Percentiles rank a stretch among this genome's conserved stretches.
phyloP scores from a whole-genome alignment of 2,329 filamentous ascomycete genomes.

The Hortaea sp. region DNA sequence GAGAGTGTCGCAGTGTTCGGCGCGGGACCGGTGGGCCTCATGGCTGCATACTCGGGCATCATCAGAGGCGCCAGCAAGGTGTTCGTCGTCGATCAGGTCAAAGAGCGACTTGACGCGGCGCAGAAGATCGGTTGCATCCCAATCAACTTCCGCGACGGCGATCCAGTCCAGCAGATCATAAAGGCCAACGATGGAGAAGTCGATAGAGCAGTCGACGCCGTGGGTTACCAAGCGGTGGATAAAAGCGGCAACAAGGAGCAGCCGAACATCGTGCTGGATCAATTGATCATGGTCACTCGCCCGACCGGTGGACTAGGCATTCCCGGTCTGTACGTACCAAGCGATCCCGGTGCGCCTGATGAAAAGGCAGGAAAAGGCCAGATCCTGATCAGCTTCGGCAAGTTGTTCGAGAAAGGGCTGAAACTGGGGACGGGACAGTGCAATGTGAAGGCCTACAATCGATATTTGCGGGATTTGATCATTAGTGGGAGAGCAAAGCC shows the following conservation, averaged over 20 bases:
- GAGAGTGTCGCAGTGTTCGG: slow-evolving; percentile 57
- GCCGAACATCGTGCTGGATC: slow-evolving; percentile 54
- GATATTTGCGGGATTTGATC: slow-evolving; percentile 56
- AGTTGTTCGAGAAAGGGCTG: slow-evolving; percentile 59
- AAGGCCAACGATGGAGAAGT: slow-evolving; percentile 50
- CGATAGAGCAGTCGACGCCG: slow-evolving; percentile 54
- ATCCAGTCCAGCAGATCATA: slow-evolving; percentile 53
- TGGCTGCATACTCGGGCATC: slow-evolving; percentile 55
- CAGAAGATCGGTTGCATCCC: slow-evolving; percentile 53
- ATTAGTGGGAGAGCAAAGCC: slow-evolving; percentile 55
- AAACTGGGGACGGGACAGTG: slow-evolving; percentile 53
- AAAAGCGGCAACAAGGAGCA: slow-evolving; percentile 48
- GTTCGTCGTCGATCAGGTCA: slow-evolving; percentile 53
- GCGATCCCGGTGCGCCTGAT: slow-evolving; percentile 54
- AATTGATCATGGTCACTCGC: slow-evolving; percentile 53
- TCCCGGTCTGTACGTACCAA: slow-evolving; percentile 28
- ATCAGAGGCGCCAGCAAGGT: slow-evolving; percentile 52
- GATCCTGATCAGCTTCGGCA: slow-evolving; percentile 52
- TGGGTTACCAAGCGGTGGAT: slow-evolving; percentile 54
- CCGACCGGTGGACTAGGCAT: slow-evolving; percentile 53
- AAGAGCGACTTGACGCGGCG: slow-evolving; percentile 48
- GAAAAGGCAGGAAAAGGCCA: slow-evolving; percentile 51
- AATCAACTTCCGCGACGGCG: slow-evolving; percentile 51
- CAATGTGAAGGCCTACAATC: slow-evolving; percentile 59
- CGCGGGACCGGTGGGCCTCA: slow-evolving; percentile 50